Evolutionary conservation across 2,329 filamentous ascomycete genomes (phyloP).

Genomic region (Xylaria sp.): DNA sequence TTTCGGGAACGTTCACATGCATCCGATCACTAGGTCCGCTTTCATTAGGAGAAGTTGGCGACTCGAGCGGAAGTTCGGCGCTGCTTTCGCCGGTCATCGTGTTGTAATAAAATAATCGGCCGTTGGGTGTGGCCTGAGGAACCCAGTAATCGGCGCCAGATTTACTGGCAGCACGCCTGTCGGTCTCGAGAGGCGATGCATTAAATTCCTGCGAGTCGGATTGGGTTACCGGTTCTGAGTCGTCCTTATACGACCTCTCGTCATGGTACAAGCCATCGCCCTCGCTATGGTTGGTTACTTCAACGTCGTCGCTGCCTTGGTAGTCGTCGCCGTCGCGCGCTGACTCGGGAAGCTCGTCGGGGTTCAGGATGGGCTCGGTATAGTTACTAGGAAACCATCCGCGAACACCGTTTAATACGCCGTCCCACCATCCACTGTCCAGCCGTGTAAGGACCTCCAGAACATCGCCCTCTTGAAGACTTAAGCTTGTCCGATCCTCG

Average conservation of each 20-base stretch:
- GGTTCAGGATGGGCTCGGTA: constrained; percentile 76
- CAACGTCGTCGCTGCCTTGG: constrained; percentile 56
- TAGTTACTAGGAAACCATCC: constrained; percentile 99
- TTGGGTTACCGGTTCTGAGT: constrained; percentile 62
- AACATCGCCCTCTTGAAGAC: constrained; percentile 93
- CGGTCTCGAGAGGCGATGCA: constrained; percentile 64
- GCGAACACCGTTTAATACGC: constrained; percentile 90
- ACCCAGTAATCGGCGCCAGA: constrained; percentile 97
- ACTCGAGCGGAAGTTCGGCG: constrained; percentile 90
- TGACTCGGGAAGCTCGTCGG: constrained; percentile 65
- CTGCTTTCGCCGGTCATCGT: constrained; percentile 93
- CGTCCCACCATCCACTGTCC: constrained; percentile 99
- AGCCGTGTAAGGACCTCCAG: constrained; percentile 98
- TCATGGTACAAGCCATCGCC: not conserved
- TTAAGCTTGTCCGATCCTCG: constrained; percentile 92
- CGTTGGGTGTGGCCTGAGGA: constrained; percentile 90
- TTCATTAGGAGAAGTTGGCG: constrained; percentile 73
- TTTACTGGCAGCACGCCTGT: constrained; percentile 44
- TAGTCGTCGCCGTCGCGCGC: constrained; percentile 51
- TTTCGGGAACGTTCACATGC: constrained; percentile 82
- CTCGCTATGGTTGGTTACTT: constrained; percentile 45
- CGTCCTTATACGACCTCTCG: constrained; percentile 53
- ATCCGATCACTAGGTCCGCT: constrained; percentile 81
- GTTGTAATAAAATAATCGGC: constrained; percentile 95
- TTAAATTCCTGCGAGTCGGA: constrained; percentile 55